A percentile compares a stretch with the other conserved stretches of the same genome.
Conservation (phyloP, 129 eudicot species). For the Heracleum sosnowskyi region DNA sequence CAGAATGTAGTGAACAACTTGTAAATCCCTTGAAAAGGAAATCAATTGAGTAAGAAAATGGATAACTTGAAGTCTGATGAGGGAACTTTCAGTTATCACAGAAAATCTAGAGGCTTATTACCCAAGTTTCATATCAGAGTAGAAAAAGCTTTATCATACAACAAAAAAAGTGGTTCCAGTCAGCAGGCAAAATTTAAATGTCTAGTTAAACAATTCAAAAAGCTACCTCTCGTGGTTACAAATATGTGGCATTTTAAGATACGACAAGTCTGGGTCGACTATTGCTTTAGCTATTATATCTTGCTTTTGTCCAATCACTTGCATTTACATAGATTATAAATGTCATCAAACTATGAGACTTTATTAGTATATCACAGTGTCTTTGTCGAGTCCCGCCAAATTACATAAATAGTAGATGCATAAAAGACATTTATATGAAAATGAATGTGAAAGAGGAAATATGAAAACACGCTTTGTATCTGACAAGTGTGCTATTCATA, state of each 20-base stretch:
- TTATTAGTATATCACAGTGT: not conserved
- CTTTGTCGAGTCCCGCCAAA: not conserved
- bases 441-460: not conserved
- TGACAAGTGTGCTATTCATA: not conserved
- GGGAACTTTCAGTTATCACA: not conserved
- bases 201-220: not conserved
- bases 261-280: not conserved
- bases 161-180: not conserved
- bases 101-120: not conserved
- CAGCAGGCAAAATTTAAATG: not conserved
- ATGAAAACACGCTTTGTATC: too few species aligned
- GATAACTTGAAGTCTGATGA: not conserved
- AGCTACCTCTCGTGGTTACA: not conserved
- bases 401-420: not conserved
- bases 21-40: not conserved
- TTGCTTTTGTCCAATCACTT: not conserved
- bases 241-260: not conserved
- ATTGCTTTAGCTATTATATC: not conserved
- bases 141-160: not conserved
- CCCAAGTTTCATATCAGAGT: not conserved
- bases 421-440: not conserved
- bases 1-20: constrained; percentile 13
- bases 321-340: not conserved
- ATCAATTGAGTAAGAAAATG: not conserved
- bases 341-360: not conserved